Conservation (phyloP, 2,329 filamentous ascomycete genomes). For the Fusarium penzigii region DNA sequence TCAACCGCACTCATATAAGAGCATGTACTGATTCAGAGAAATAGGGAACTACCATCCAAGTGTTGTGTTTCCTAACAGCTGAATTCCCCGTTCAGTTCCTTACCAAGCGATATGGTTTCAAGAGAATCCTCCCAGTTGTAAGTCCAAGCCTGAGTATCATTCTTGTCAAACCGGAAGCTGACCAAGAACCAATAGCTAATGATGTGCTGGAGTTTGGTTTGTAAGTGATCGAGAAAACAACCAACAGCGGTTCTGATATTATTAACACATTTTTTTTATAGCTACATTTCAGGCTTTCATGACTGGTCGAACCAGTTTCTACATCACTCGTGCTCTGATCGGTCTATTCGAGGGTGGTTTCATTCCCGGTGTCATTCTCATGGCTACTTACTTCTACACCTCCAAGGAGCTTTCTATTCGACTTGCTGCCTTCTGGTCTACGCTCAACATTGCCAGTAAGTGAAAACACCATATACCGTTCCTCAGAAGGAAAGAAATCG, state of each 20-base stretch:
- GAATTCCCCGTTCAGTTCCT: conserved; percentile 62
- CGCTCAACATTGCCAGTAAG: conserved; percentile 42
- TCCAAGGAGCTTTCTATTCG: conserved; percentile 66
- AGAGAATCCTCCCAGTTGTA: conserved; percentile 51
- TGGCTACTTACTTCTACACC: conserved; percentile 73
- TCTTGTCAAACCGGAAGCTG: background rate
- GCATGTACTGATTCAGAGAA: background rate
- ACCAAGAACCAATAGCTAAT: conserved; percentile 39
- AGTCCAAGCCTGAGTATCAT: background rate
- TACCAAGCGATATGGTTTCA: conserved; percentile 59
- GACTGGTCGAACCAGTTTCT: conserved; percentile 46
- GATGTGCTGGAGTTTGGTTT: conserved; percentile 49
- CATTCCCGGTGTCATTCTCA: conserved; percentile 62
- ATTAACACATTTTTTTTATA: conserved; percentile 35
- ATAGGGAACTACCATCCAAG: conserved; percentile 55
- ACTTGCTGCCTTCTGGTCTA: conserved; percentile 68
- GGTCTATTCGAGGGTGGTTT: conserved; percentile 58
- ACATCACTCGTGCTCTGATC: conserved; percentile 53
- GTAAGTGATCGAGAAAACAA: conserved; percentile 14
- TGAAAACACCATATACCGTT: conserved; percentile 10
- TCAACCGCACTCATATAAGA: background rate
- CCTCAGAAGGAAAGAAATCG: conserved; percentile 20
- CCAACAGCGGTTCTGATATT: conserved; percentile 14
- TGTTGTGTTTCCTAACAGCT: conserved; percentile 53
- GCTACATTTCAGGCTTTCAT: conserved; percentile 53